Conservation (phyloP, 2,329 filamentous ascomycete genomes). For the Fusarium pseudograminearum region DNA sequence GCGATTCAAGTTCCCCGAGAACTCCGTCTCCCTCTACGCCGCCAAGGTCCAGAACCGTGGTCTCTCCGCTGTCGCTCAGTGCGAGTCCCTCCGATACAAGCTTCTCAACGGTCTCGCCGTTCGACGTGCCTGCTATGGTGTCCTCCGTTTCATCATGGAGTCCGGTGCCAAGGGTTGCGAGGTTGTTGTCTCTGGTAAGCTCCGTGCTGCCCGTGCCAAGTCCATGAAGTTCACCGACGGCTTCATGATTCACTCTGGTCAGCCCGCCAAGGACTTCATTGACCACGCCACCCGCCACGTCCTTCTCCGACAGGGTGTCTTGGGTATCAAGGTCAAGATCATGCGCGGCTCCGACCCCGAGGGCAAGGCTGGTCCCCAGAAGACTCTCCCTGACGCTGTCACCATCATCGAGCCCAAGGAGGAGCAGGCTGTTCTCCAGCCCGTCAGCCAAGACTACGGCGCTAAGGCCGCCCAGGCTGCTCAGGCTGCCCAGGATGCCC, state of each 20-base stretch:
- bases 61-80: constrained; percentile 99
- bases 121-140: constrained; percentile 99
- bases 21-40: constrained; percentile 99
- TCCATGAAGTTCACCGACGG: constrained; percentile 99
- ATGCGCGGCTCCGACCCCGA: constrained; percentile 99
- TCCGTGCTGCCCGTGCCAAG: constrained; percentile 98
- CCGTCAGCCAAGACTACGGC: constrained; percentile 98
- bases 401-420: constrained; percentile 99
- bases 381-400: constrained; percentile 97
- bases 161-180: constrained; percentile 99
- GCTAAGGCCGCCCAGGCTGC: constrained; percentile 79
- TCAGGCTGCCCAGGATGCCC: constrained; percentile 74
- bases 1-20: constrained; percentile 99
- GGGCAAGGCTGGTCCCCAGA: constrained; percentile 97
- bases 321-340: constrained; percentile 99
- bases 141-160: constrained; percentile 99
- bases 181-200: constrained; percentile 99
- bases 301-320: constrained; percentile 98
- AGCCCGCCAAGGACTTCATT: constrained; percentile 99
- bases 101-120: constrained; percentile 99
- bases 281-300: constrained; percentile 99
- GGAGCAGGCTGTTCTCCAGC: constrained; percentile 94
- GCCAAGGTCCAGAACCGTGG: constrained; percentile 99
- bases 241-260: constrained; percentile 99
- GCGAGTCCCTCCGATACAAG: constrained; percentile 99